Conservation (phyloP, 257 asterid genomes). For the Solanum pimpinellifolium region DNA sequence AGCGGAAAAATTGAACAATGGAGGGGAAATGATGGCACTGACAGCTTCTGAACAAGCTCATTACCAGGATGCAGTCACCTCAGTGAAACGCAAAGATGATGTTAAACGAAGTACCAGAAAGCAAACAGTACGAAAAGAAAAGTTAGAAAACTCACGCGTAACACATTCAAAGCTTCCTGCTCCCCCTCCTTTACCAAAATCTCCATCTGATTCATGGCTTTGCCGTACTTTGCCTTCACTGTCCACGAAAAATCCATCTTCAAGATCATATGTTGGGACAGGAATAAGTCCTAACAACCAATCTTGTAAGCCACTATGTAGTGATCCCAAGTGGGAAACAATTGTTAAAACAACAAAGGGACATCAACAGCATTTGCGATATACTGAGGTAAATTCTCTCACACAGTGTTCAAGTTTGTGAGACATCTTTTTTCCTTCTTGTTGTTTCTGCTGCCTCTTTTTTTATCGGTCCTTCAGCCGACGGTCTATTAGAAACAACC, state of each 20-base stretch:
- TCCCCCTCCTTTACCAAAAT: slow-evolving; percentile 66
- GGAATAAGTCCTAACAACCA: slow-evolving; percentile 16
- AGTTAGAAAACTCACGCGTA: not conserved
- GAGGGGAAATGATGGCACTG: not conserved
- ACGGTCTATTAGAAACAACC: not conserved
- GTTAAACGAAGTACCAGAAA: slow-evolving; percentile 4
- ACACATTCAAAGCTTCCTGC: slow-evolving; percentile 16
- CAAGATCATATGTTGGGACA: slow-evolving; percentile 13
- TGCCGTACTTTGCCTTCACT: slow-evolving; percentile 77
- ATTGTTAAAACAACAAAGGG: slow-evolving; percentile 43
- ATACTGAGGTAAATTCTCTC: slow-evolving; percentile 34
- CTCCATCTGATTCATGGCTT: slow-evolving; percentile 94
- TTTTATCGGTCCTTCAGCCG: not conserved
- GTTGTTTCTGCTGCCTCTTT: not conserved
- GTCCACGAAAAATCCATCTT: slow-evolving; percentile 20
- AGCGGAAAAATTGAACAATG: not conserved
- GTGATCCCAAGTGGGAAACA: slow-evolving; percentile 55
- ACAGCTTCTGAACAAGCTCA: slow-evolving; percentile 15
- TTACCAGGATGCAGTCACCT: not conserved
- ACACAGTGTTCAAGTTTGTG: not conserved
- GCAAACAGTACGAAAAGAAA: slow-evolving; percentile 3
- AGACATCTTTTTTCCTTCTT: not conserved
- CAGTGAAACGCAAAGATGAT: slow-evolving; percentile 8
- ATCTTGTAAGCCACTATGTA: slow-evolving; percentile 15
- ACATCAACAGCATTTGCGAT: slow-evolving; percentile 32